Conservation (phyloP, 805 yeast species). For the Jamesozyma rosinii region DNA sequence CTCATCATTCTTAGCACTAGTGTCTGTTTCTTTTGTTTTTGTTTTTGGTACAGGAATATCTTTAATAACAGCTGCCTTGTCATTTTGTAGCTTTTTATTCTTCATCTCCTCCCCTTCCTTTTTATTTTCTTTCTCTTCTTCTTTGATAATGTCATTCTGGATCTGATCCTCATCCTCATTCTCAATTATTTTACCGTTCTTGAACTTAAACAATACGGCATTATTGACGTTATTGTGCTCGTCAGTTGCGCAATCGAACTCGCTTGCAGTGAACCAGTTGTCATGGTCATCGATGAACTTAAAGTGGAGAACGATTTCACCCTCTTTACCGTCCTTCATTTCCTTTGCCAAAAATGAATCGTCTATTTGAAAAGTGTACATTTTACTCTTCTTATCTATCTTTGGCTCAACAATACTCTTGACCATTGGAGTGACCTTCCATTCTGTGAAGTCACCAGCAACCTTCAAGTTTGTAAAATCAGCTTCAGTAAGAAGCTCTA, state of each 20-base stretch:
- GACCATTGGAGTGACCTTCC: constrained; percentile 24
- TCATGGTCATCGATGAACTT: constrained; percentile 24
- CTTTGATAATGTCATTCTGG: not conserved
- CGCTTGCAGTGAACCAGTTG: constrained; percentile 26
- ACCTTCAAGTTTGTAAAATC: constrained; percentile 20
- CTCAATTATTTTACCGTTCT: constrained; percentile 3
- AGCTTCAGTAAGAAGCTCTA: constrained; percentile 1
- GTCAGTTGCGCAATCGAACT: constrained; percentile 28
- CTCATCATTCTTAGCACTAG: too few species aligned
- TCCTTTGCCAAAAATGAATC: not conserved
- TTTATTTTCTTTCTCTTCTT: too few species aligned
- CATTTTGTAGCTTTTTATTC: too few species aligned
- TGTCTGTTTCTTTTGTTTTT: constrained; percentile 1
- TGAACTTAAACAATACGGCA: constrained; percentile 15
- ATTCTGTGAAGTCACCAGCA: constrained; percentile 33
- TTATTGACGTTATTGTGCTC: constrained; percentile 33
- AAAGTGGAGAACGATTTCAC: constrained; percentile 12
- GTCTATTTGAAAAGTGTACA: constrained; percentile 10
- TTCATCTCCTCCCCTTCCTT: too few species aligned
- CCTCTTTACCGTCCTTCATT: constrained; percentile 1
- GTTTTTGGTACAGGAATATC: too few species aligned
- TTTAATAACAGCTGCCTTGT: too few species aligned
- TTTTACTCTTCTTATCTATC: not conserved
- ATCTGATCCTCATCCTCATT: not conserved
- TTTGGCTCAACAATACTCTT: not conserved